Percentiles rank a stretch among this genome's conserved stretches.
Conservation (phyloP, 23 red algal species). For the Gracilaria vermiculophylla region DNA sequence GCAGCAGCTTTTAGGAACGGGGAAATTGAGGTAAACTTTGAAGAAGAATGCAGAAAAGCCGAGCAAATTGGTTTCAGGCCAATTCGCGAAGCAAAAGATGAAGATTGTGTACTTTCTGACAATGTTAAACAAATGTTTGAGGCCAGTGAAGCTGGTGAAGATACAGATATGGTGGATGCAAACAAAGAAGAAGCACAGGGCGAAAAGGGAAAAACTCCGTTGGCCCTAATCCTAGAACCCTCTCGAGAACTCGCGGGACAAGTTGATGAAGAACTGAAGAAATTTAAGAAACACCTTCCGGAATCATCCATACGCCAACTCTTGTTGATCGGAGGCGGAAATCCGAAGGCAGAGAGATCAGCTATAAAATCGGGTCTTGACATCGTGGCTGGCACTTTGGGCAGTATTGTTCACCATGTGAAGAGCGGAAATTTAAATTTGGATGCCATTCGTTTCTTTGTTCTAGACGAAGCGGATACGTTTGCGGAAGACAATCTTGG, state of each 20-base stretch:
- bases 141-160: not conserved
- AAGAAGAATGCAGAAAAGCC: not conserved
- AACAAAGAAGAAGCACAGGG: not conserved
- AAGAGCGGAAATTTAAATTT: conserved; percentile 77
- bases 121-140: not conserved
- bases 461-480: conserved; percentile 97
- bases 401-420: conserved; percentile 81
- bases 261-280: conserved; percentile 74
- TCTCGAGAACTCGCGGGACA: conserved; percentile 85
- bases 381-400: conserved; percentile 87
- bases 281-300: conserved; percentile 62
- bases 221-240: conserved; percentile 84
- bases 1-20: conserved; percentile 72
- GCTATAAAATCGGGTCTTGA: conserved; percentile 54
- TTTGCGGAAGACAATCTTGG: conserved; percentile 71
- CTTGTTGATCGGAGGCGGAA: conserved; percentile 65
- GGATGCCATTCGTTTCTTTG: conserved; percentile 75
- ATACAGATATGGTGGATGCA: not conserved
- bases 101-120: conserved; percentile 21
- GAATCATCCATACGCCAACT: conserved; percentile 26
- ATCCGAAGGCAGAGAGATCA: conserved; percentile 31
- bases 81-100: conserved; percentile 25
- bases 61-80: conserved; percentile 47
- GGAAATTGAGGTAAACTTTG: conserved; percentile 57
- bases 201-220: conserved; percentile 50